These are phyloP conservation scores for Aethionema arabicum DNA, from an alignment of 345 rosid species.

Conservation along the genomic window DNA sequence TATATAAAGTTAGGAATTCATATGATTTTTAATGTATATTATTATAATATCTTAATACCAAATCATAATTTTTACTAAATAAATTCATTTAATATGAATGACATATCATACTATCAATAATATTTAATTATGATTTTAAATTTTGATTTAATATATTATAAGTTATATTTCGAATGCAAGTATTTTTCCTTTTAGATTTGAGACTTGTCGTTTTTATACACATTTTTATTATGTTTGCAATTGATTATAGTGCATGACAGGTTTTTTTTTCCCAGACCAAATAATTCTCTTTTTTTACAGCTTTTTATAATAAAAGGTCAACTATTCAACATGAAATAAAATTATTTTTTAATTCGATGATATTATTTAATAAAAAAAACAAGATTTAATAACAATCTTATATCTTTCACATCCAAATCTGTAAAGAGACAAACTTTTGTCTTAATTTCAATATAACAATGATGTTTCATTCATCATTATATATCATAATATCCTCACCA, in stretches of 20 bases:
- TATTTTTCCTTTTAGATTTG: not conserved
- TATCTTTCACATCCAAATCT: constrained; percentile 25
- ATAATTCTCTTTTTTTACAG: constrained; percentile 1
- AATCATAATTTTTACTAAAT: no score
- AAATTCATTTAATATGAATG: no score
- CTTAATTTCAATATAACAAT: constrained; percentile 34
- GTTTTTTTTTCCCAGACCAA: not conserved
- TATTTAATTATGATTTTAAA: no score
- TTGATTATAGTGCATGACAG: not conserved
- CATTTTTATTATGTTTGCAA: not conserved
- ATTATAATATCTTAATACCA: no score
- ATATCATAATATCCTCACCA: constrained; percentile 18
- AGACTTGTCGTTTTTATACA: not conserved
- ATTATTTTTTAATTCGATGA: no score
- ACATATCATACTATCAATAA: no score
- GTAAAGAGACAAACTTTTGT: constrained; percentile 21
- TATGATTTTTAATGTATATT: no score
- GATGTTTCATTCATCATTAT: constrained; percentile 28
- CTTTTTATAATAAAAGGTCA: not conserved
- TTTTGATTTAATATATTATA: not conserved
- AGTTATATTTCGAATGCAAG: not conserved
- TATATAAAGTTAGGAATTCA: no score
- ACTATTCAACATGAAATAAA: constrained; percentile 4
- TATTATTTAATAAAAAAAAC: not conserved
- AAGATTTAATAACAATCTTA: not conserved